Conservation (phyloP, 768 basidiomycete genomes). For the Trametes cingulata region DNA sequence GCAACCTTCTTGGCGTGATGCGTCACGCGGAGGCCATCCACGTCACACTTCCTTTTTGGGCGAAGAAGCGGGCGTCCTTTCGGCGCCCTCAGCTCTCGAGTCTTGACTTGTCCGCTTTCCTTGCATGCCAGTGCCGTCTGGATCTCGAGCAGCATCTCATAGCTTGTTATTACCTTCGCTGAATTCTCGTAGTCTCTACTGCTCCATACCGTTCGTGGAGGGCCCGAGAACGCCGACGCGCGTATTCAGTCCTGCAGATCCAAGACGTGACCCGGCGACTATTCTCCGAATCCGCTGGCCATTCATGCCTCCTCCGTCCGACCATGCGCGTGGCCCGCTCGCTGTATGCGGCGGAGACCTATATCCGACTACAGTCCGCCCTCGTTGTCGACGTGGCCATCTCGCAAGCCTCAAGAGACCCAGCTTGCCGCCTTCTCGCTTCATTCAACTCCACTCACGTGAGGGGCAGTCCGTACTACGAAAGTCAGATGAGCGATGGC, state of each 20-base stretch:
- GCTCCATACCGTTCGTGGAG: too few species aligned
- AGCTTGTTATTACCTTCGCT: too few species aligned
- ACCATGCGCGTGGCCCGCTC: neutral
- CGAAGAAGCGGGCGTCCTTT: neutral
- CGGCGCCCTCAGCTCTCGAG: too few species aligned
- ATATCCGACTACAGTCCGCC: conserved; percentile 5
- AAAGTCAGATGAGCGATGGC: conserved; percentile 8
- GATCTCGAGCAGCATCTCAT: too few species aligned
- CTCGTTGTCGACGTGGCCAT: neutral
- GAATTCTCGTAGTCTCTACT: too few species aligned
- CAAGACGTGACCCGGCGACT: neutral
- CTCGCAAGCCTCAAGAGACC: neutral
- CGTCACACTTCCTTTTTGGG: neutral
- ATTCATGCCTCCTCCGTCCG: neutral
- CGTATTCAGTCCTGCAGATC: too few species aligned
- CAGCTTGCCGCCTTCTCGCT: neutral
- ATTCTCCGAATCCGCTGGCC: neutral
- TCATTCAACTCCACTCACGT: conserved; percentile 2
- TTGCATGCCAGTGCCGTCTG: too few species aligned
- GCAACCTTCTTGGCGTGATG: neutral
- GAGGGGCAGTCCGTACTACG: neutral
- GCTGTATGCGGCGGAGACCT: neutral
- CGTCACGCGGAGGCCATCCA: neutral
- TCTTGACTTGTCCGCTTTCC: too few species aligned
- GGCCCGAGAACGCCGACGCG: too few species aligned